phyloP scores from a whole-genome alignment of 257 asterid species.

The Nicotiana tabacum region DNA sequence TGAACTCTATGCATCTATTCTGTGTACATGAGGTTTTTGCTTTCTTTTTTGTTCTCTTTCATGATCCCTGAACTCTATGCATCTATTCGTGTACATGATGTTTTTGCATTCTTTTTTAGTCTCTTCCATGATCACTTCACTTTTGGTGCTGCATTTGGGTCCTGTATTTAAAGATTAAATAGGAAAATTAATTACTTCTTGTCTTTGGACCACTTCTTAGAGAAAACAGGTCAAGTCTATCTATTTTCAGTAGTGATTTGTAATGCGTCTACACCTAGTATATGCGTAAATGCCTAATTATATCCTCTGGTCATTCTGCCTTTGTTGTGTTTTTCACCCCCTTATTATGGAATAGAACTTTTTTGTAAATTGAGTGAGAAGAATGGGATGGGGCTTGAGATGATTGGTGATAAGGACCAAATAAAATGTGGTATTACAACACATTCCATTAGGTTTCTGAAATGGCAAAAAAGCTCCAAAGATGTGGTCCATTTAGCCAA shows the following conservation, averaged over 20 bases:
- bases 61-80: neutral
- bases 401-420: conserved; percentile 4
- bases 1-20: neutral
- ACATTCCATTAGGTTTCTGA: neutral
- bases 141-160: neutral
- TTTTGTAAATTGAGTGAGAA: conserved; percentile 4
- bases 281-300: neutral
- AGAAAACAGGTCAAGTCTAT: neutral
- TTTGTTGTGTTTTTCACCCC: neutral
- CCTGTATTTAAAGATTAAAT: neutral
- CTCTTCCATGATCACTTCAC: neutral
- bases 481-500: conserved; percentile 15
- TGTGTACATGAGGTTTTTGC: neutral
- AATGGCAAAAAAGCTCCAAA: neutral
- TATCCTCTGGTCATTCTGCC: neutral
- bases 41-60: neutral
- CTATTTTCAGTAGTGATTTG: neutral
- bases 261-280: neutral
- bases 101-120: neutral
- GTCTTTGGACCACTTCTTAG: neutral
- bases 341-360: neutral
- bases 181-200: neutral
- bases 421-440: conserved; percentile 1
- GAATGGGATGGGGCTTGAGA: conserved; percentile 2
- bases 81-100: neutral